Conservation (phyloP, 129 eudicot species). For the Lactuca saligna region DNA sequence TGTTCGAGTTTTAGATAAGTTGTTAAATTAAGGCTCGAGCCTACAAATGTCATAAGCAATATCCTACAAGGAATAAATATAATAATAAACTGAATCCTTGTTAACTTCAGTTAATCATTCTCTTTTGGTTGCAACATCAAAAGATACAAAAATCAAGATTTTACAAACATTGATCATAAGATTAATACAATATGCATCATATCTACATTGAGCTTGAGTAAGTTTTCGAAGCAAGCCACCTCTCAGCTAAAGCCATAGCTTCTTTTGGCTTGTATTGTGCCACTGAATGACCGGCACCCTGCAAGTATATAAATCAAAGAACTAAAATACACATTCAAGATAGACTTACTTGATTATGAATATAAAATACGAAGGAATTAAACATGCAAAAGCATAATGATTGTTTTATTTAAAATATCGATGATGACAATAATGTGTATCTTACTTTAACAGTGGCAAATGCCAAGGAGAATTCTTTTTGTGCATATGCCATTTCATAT, state of each 20-base stretch:
- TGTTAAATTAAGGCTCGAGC: not conserved
- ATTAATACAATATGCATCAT: constrained; percentile 4
- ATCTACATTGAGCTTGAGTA: constrained; percentile 30
- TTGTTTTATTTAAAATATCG: not conserved
- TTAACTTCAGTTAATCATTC: not conserved
- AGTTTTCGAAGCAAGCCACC: constrained; percentile 30
- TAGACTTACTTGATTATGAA: not conserved
- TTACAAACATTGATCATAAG: constrained; percentile 20
- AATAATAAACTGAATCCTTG: no score
- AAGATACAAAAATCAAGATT: not conserved
- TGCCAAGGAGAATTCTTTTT: constrained; percentile 21
- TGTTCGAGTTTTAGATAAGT: not conserved
- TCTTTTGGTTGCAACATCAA: constrained; percentile 4
- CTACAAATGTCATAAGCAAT: not conserved
- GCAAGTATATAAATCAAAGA: not conserved
- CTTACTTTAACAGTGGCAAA: constrained; percentile 43
- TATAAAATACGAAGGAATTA: no score
- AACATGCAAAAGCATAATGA: not conserved
- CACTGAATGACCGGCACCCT: constrained; percentile 47
- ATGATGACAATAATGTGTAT: not conserved
- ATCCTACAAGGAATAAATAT: not conserved
- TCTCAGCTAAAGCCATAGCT: constrained; percentile 29
- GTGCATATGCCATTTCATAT: constrained; percentile 29
- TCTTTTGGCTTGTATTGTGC: constrained; percentile 39
- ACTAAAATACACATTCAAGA: not conserved